These are phyloP conservation scores for Eurotiales sp. DNA, from an alignment of 2,329 filamentous ascomycete species.

Conservation along the genomic window DNA sequence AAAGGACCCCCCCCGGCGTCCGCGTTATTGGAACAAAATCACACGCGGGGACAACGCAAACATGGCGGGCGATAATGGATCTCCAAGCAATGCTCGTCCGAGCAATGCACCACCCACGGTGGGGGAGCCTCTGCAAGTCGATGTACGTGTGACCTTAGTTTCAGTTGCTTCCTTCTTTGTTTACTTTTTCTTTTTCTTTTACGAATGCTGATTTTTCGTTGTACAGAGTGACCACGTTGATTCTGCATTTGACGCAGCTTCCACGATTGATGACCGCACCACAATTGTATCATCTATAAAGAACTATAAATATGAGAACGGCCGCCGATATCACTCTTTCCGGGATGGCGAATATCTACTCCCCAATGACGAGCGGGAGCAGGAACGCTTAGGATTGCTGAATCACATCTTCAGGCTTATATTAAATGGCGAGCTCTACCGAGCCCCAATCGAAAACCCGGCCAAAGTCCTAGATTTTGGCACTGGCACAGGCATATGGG, in stretches of 20 bases:
- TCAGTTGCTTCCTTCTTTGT: too few relatives aligned
- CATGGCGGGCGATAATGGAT: slow-evolving; percentile 1
- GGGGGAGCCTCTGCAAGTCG: slow-evolving; percentile 7
- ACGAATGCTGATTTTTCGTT: neutral
- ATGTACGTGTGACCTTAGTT: neutral
- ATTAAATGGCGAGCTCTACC: slow-evolving; percentile 24
- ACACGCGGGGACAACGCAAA: neutral
- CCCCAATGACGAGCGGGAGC: slow-evolving; percentile 33
- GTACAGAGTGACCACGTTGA: slow-evolving; percentile 9
- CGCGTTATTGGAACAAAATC: neutral
- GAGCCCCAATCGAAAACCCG: slow-evolving; percentile 25
- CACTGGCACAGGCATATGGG: slow-evolving; percentile 45
- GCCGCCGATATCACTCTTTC: slow-evolving; percentile 30
- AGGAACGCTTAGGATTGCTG: slow-evolving; percentile 30
- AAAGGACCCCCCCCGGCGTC: neutral
- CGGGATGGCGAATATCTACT: slow-evolving; percentile 28
- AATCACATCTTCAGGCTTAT: slow-evolving; percentile 25
- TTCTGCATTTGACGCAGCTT: neutral
- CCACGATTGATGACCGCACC: slow-evolving; percentile 13
- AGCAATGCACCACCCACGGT: neutral
- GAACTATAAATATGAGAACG: slow-evolving; percentile 26
- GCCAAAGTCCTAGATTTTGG: slow-evolving; percentile 42
- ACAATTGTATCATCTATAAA: slow-evolving; percentile 15
- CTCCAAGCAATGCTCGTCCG: neutral
- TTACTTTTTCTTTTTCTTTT: neutral